Conservation (phyloP, 257 asterid genomes). For the Scutellaria barbata region DNA sequence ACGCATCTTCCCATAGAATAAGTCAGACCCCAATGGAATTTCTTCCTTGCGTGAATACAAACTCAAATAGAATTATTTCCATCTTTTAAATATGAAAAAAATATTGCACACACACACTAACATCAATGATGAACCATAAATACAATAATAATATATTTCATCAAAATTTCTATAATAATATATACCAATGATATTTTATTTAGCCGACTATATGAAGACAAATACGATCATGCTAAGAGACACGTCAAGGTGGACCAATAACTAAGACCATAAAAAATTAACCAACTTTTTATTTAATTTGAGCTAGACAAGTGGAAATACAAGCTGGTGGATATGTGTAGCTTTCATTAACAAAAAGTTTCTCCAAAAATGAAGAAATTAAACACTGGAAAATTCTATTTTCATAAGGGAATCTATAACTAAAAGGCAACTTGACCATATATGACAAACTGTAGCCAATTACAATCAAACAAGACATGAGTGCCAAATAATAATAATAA, state of each 20-base stretch:
- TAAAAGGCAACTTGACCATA: neutral
- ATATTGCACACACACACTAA: too few relatives aligned
- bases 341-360: constrained; percentile 41
- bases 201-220: constrained; percentile 6
- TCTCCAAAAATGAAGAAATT: neutral
- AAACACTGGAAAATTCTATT: constrained; percentile 9
- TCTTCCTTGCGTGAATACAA: too few relatives aligned
- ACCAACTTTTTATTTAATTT: constrained; percentile 21
- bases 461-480: neutral
- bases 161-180: too few relatives aligned
- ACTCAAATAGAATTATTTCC: too few relatives aligned
- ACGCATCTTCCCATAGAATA: constrained; percentile 26
- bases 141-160: too few relatives aligned
- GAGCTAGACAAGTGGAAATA: constrained; percentile 35
- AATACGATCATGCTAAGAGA: constrained; percentile 17
- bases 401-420: neutral
- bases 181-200: neutral
- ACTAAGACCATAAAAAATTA: neutral
- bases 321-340: constrained; percentile 51
- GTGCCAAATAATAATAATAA: neutral
- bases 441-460: constrained; percentile 3
- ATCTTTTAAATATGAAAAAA: too few relatives aligned
- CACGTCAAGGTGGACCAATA: constrained; percentile 52
- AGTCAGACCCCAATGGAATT: constrained; percentile 14
- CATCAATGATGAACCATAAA: too few relatives aligned